Base-by-base conservation (phyloP, 305 asterid species). In the Caryopteris hybrid region DNA sequence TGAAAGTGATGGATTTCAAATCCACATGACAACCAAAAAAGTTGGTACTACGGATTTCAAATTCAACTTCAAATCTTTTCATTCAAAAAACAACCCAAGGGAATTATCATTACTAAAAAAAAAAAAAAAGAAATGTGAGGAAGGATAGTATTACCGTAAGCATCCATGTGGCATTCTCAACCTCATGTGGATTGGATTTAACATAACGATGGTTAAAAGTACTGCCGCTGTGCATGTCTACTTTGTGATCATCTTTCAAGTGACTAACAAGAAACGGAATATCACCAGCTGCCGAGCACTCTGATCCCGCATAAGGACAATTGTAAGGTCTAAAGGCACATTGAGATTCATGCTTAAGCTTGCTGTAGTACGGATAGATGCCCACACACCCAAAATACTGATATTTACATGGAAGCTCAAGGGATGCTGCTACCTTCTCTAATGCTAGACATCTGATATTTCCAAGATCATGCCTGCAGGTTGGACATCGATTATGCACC, bases 381-480 rank as follows among this genome's bases (percentile, higher is more conserved):
- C 92, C 95, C 7, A 74, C 25, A 69, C 95, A 89, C 68, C 96
- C 96, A 16, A 80, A 87, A 65, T 69, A 77, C 60, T 89, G 86
- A 71, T 87, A 87, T 81, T 87, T 87, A 79, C 96, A 89, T 0
- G 95, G 91, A 70, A 89, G 95, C 79, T 85, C 92, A 18, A 89
- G 86, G 48, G 96, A 85, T 45, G 91, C 96, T 10, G 92, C 96
- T 17, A 89, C 90, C 71, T 85, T 87, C 76, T 87, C 96, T 72
- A 89, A 67, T 51, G 96, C 92, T 72, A 90, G 87, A 66, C 96
- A 90, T 65, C 95, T 80, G 64, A 90, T 90, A 60, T 90, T 86
- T 38, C 96, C 96, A 34, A 90, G 95, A 68, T 87, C 95, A 48
- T 87, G 91, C 86, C 96, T 80, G 84, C 96, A 90, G 50, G 95